phyloP scores from a whole-genome alignment of 257 asterid species.

The Thymus mandschuricus region DNA sequence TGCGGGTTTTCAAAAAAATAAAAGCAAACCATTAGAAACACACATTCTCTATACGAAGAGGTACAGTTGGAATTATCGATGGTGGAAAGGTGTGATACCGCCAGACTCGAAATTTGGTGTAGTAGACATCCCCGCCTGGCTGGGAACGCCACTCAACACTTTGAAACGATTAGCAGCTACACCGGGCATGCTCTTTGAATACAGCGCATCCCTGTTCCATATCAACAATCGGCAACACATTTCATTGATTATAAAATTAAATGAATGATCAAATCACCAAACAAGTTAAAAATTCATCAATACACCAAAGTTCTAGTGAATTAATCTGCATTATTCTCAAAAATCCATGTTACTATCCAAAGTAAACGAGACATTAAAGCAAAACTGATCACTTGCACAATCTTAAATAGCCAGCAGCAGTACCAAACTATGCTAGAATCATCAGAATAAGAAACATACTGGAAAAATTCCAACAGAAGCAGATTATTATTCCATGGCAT shows the following conservation, averaged over 20 bases:
- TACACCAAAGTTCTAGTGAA: too few relatives aligned
- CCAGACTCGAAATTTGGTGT: conserved; percentile 35
- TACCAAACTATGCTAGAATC: not conserved
- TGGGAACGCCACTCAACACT: conserved; percentile 38
- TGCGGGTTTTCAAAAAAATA: conserved; percentile 31
- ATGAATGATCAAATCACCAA: too few relatives aligned
- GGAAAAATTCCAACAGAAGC: not conserved
- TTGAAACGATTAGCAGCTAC: conserved; percentile 35
- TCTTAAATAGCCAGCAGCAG: not conserved
- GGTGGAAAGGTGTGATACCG: conserved; percentile 38
- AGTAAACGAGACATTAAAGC: too few relatives aligned
- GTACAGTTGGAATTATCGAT: not conserved
- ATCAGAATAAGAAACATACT: too few relatives aligned
- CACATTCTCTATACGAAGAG: not conserved
- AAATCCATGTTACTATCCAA: too few relatives aligned
- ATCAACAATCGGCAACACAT: not conserved
- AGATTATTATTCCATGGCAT: not conserved
- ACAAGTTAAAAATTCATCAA: too few relatives aligned
- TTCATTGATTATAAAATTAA: too few relatives aligned
- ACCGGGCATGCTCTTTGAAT: conserved; percentile 21
- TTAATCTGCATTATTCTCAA: too few relatives aligned
- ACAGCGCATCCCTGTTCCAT: conserved; percentile 35
- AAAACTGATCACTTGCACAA: conserved; percentile 23
- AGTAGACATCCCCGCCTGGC: conserved; percentile 42
- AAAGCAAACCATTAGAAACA: conserved; percentile 26